Percentiles rank a stretch among this genome's conserved stretches.
Conservation (phyloP, 306 rosid species). For the Morella rubra region DNA sequence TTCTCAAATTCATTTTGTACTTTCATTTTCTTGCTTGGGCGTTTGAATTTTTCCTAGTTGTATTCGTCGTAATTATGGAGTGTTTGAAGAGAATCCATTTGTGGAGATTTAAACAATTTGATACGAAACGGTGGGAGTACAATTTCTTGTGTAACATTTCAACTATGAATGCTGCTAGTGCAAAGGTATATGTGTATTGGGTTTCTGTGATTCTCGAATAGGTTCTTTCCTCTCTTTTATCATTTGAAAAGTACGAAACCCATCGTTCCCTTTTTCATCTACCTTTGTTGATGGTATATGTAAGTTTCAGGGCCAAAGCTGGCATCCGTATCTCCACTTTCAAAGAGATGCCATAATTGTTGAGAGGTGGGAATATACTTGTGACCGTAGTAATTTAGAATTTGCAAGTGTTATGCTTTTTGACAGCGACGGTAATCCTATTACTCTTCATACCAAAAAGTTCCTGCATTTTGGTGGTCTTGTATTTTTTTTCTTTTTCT, state of each 20-base stretch:
- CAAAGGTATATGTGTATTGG: neutral
- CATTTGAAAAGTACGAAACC: neutral
- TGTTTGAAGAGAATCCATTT: too few relatives aligned
- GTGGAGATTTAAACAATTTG: too few relatives aligned
- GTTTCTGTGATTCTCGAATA: neutral
- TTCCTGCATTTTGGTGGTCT: neutral
- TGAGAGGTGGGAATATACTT: neutral
- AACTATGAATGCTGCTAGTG: neutral
- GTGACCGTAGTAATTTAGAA: neutral
- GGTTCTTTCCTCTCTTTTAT: neutral
- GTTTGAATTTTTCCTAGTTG: too few relatives aligned
- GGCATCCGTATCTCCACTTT: neutral
- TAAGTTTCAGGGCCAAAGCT: slow-evolving; percentile 9
- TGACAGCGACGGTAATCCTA: too few relatives aligned
- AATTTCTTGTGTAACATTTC: too few relatives aligned
- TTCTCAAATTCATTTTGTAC: slow-evolving; percentile 2
- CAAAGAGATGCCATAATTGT: neutral
- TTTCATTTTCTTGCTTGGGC: too few relatives aligned
- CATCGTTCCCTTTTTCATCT: too few relatives aligned
- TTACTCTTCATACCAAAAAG: neutral
- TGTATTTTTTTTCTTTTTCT: neutral
- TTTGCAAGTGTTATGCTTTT: slow-evolving; percentile 1
- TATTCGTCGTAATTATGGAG: too few relatives aligned
- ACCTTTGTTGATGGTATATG: neutral
- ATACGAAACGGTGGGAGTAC: too few relatives aligned